Evolutionary conservation across 441 rosid species (phyloP), one percentile per base, ranked within the genome.

Genomic region (Erysimum cheiri): DNA sequence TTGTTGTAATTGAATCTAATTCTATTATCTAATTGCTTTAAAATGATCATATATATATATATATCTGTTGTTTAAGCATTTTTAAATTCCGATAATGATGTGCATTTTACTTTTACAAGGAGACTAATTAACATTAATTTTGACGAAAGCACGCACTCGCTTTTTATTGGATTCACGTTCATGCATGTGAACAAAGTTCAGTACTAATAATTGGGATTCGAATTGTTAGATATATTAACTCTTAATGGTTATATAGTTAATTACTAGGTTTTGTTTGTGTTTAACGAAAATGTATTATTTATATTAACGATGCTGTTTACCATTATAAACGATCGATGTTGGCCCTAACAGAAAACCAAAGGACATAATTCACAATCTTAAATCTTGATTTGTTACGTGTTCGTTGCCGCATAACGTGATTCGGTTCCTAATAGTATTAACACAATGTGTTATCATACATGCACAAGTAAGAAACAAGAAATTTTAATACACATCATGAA

Each of bases 231-330:
- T 37, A 70, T 14, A 40, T 71, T 22, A 60, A 19, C 31, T 35
- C 36, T 1, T 43, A 33, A 32, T 32, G 19, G n/a, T n/a, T n/a
- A n/a, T n/a, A n/a, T n/a, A n/a, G 13, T 32, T 61, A 41, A 5
- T 54, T 62, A 62, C 43, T 64, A 64, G 65, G 66, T n/a, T 57
- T 56, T 56, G 60, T 65, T 65, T 59, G 56, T 50, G 67, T 40
- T 66, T 49, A 49, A 41, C 40, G 61, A 66, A 66, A 66, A 59
- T 55, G 32, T 57, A 48, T 14, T 40, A 31, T 65, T 58, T 49
- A 14, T 10, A 32, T 32, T 28, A 40, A 66, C 72, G 67, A 59
- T 49, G 67, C 31, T 39, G 66, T 48, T 72, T 67, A 64, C 58
- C 33, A 37, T 64, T 56, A 46, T 47, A 1, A 55, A 64, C 14